Conservation (phyloP, 1,284 basidiomycete species). For the Cerrena zonata region DNA sequence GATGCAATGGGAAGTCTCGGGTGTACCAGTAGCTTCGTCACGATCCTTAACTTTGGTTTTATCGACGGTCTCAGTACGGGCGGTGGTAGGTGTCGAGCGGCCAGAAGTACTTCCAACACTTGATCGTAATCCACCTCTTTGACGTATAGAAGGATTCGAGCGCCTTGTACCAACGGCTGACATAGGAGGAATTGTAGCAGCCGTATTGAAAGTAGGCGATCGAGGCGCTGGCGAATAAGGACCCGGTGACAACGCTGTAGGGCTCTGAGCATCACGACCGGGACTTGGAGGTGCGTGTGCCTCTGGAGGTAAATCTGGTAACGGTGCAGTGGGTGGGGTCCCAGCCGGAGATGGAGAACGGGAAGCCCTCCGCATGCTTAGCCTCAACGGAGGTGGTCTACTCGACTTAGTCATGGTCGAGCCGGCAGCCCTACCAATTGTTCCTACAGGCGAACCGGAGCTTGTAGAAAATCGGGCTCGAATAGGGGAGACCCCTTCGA, state of each 20-base stretch:
- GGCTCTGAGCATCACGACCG: neutral
- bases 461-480: neutral
- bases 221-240: neutral
- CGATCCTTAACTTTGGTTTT: neutral
- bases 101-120: neutral
- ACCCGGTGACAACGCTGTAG: neutral
- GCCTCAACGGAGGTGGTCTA: neutral
- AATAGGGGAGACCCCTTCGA: constrained; percentile 1
- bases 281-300: neutral
- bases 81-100: neutral
- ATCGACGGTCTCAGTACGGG: neutral
- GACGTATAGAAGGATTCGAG: constrained; percentile 1
- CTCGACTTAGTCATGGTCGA: neutral
- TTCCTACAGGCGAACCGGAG: neutral
- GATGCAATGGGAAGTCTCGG: neutral
- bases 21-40: neutral
- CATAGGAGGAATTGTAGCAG: constrained; percentile 4
- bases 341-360: constrained; percentile 7
- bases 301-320: constrained; percentile 4
- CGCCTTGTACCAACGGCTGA: neutral
- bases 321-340: constrained; percentile 4
- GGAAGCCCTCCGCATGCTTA: constrained; percentile 3
- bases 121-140: neutral
- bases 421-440: neutral
- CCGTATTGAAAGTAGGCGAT: neutral